A percentile compares a stretch with the other conserved stretches of the same genome.
These are phyloP conservation scores for Cystobasidium slooffiae DNA, from an alignment of 1,284 basidiomycete species.

Conservation along the genomic window DNA sequence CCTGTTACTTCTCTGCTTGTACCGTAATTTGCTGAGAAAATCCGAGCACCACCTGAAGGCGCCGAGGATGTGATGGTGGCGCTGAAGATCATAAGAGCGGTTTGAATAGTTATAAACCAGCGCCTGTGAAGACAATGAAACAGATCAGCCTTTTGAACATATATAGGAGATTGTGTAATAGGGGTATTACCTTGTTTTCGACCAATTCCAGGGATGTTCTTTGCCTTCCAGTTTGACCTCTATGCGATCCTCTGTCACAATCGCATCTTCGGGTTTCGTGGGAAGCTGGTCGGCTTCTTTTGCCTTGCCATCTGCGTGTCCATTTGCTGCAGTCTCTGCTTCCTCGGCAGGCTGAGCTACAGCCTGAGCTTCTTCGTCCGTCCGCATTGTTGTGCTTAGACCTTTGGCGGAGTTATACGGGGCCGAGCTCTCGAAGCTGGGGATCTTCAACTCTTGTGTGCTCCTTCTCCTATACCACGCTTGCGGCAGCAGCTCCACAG, in stretches of 20 bases:
- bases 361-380: constrained; percentile 18
- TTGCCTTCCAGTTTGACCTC: constrained; percentile 33
- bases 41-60: constrained; percentile 17
- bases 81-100: constrained; percentile 39
- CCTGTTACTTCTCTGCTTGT: constrained; percentile 2
- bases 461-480: not conserved
- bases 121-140: not conserved
- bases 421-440: no score
- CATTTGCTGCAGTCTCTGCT: constrained; percentile 11
- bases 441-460: not conserved
- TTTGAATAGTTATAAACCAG: constrained; percentile 28
- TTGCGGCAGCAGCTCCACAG: no score
- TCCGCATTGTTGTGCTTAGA: not conserved
- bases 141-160: not conserved
- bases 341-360: constrained; percentile 10
- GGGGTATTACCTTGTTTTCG: constrained; percentile 6
- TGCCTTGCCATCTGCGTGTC: not conserved
- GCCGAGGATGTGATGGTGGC: constrained; percentile 40
- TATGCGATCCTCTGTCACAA: constrained; percentile 15
- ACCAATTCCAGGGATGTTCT: constrained; percentile 39
- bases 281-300: not conserved
- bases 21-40: constrained; percentile 11
- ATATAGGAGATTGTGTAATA: not conserved
- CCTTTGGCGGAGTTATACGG: no score
- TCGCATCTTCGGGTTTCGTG: not conserved